Base-by-base conservation (phyloP, 768 basidiomycete genomes). In the Lyophyllum shimeji region DNA sequence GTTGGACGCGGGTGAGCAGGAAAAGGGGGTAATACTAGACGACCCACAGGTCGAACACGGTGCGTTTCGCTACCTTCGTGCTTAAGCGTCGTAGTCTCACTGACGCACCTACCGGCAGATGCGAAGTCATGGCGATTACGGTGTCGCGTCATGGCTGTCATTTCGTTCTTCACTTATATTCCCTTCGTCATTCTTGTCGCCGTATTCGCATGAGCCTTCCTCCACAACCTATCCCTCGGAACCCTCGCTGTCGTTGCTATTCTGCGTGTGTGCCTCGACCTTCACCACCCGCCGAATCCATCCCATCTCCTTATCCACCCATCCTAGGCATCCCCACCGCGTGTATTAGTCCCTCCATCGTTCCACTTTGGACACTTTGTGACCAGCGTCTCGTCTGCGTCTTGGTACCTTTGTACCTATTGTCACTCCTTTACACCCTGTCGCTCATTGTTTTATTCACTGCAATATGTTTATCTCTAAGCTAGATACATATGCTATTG, bases 141-240 rank as follows among this genome's bases (percentile, higher is more conserved):
- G 49, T 91, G 89, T 74, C 87, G 90, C 43, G 71, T 89, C 60
- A 86, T 90, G 87, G 74, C 83, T 31, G 76, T 67, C 37, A 68
- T 90, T 43, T 88, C 89, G 39, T 60, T 90, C 34, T 66, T 90
- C 67, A 90, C 88, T 20, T 92, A 92, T 69, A 74, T 90, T 58
- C 90, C 90, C 13, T 89, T 92, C 69, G 85, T 92, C 67, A 74
- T 88, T 60, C 81, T 87, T 56, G 74, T 90, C 61, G 85, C 85
- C 60, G 74, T 90, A 60, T 89, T 86, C 66, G 84, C 69, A 5
- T 61, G 55, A 49, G 44, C 34, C 9, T 25, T 34, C 37, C 20
- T 39, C 39, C n/a, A 17, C 15, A 18, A 40, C 18, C 17, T n/a
- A 6, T 11, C 12, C 23, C 42, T n/a, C 40, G 31, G 21, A 13